Conservation (phyloP, 352 stramenopile genomes). For the Globisporangium megalacanthum region DNA sequence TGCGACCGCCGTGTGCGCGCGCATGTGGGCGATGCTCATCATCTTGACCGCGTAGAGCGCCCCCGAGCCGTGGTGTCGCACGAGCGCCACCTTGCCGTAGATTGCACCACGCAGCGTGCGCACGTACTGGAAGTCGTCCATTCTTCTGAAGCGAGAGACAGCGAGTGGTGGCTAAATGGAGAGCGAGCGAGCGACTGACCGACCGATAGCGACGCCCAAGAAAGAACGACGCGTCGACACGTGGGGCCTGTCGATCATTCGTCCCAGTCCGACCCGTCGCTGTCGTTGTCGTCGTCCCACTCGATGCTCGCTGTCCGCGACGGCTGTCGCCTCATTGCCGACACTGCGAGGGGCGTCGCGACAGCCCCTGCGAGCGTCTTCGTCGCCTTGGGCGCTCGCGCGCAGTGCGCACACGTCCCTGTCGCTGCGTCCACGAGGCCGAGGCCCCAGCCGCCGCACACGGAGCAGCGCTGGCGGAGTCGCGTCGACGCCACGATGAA, state of each 20-base stretch:
- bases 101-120: constrained; percentile 36
- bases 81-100: constrained; percentile 13
- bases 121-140: constrained; percentile 22
- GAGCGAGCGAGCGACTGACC: too few relatives aligned
- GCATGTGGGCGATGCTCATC: constrained; percentile 61
- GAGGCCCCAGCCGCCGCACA: constrained; percentile 54
- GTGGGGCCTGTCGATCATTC: not conserved
- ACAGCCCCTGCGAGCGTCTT: constrained; percentile 4
- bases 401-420: constrained; percentile 52
- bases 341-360: constrained; percentile 2
- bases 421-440: constrained; percentile 38
- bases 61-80: constrained; percentile 17
- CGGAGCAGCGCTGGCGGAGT: constrained; percentile 42
- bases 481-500: constrained; percentile 68
- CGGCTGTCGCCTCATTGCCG: not conserved
- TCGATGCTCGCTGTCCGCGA: constrained; percentile 3
- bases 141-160: constrained; percentile 1
- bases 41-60: constrained; percentile 49
- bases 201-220: too few relatives aligned
- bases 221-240: too few relatives aligned
- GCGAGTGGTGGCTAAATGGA: too few relatives aligned
- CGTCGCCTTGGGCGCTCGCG: constrained; percentile 10
- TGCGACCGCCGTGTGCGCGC: constrained; percentile 29
- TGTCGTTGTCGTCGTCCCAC: constrained; percentile 8
- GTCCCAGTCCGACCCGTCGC: too few relatives aligned